Evolutionary conservation across 331 rosid genomes (phyloP).

Genomic region (Malus hybrid): DNA sequence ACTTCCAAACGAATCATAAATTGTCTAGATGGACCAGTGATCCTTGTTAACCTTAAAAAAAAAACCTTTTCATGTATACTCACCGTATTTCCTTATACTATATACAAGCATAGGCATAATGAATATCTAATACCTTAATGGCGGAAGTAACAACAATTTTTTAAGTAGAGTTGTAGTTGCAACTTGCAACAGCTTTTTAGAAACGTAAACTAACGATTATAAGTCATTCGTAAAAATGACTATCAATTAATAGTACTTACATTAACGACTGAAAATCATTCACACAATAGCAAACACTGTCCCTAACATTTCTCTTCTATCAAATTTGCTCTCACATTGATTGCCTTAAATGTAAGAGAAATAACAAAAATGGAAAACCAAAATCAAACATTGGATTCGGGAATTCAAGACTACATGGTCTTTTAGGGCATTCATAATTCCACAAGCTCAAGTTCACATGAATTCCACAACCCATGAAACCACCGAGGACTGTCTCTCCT

Average conservation of each 20-base stretch:
- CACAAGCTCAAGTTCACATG: background rate
- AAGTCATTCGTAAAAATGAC: too few relatives aligned
- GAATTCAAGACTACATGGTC: background rate
- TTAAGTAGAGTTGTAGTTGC: background rate
- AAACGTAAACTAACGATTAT: too few relatives aligned
- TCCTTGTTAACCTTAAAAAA: too few relatives aligned
- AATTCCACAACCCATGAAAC: background rate
- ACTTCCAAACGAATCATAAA: too few relatives aligned
- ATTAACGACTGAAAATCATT: too few relatives aligned
- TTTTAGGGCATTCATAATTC: background rate
- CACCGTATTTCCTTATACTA: background rate
- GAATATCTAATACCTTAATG: background rate
- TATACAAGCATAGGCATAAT: background rate
- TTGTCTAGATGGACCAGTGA: background rate
- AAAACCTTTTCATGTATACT: background rate
- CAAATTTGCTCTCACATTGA: background rate
- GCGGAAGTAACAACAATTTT: background rate
- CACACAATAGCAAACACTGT: rapidly evolving
- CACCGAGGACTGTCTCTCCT: background rate
- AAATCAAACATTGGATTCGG: background rate
- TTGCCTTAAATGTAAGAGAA: background rate
- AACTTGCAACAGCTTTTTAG: background rate
- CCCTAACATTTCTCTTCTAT: background rate
- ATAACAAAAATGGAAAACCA: background rate
- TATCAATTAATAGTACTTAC: too few relatives aligned